Evolutionary conservation across 495 filamentous ascomycete genomes (phyloP).

Genomic region (Lophium mytilinum): DNA sequence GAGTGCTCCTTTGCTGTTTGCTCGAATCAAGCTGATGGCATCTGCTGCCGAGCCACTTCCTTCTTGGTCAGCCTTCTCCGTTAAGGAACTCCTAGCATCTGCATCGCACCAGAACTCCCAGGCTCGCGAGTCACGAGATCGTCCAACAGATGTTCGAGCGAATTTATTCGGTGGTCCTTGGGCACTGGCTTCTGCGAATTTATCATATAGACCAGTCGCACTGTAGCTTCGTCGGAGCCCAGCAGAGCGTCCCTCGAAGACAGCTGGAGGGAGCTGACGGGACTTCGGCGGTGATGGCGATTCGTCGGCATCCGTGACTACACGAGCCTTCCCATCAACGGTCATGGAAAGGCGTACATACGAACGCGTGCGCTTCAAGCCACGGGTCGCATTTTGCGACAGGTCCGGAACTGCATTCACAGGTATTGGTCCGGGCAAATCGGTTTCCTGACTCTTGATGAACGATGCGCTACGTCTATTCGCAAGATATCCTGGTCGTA

Average conservation of each 20-base stretch:
- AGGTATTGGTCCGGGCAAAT: background rate
- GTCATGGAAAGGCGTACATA: slow-evolving; percentile 61
- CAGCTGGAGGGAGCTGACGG: slow-evolving; percentile 7
- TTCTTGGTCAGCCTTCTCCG: slow-evolving; percentile 62
- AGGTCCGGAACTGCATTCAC: background rate
- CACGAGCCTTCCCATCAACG: slow-evolving; percentile 73
- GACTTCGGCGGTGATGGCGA: slow-evolving; percentile 63
- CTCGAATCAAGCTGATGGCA: slow-evolving; percentile 62
- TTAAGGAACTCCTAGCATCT: slow-evolving; percentile 49
- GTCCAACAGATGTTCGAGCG: slow-evolving; percentile 42
- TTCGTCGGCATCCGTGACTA: slow-evolving; percentile 55
- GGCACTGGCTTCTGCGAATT: slow-evolving; percentile 7
- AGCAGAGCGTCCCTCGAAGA: slow-evolving; percentile 7
- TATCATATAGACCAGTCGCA: slow-evolving; percentile 39
- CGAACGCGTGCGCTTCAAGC: slow-evolving; percentile 38
- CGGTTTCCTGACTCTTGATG: slow-evolving; percentile 13
- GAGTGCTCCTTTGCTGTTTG: slow-evolving; percentile 45
- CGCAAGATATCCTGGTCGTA: slow-evolving; percentile 34
- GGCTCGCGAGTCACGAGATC: slow-evolving; percentile 71
- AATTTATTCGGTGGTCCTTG: slow-evolving; percentile 16
- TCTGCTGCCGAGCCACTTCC: slow-evolving; percentile 61
- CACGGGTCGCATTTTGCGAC: background rate
- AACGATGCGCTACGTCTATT: slow-evolving; percentile 37
- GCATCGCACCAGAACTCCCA: slow-evolving; percentile 48
- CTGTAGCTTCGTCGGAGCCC: slow-evolving; percentile 56